Evolutionary conservation across 148 eudicot species (phyloP).

Genomic region (Selenicereus undatus): DNA sequence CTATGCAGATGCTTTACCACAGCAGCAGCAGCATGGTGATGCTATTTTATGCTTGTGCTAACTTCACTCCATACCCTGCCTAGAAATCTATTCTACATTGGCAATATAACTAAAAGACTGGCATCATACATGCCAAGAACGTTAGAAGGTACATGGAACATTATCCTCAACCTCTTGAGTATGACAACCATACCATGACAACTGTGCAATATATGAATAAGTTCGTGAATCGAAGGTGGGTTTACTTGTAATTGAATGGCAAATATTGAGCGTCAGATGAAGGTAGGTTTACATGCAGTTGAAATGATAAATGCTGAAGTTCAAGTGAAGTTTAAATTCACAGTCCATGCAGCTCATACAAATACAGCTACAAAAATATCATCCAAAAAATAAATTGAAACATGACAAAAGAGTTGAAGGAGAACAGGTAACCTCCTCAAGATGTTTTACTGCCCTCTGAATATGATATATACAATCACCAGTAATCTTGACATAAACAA

Average conservation of each 20-base stretch:
- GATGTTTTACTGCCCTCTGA: constrained; percentile 9
- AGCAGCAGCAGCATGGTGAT: too few species aligned
- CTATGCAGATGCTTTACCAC: not conserved
- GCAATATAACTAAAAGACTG: not conserved
- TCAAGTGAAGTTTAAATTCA: not conserved
- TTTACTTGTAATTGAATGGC: not conserved
- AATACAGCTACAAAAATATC: not conserved
- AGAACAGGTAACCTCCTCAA: constrained; percentile 1
- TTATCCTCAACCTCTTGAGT: not conserved
- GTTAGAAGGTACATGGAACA: not conserved
- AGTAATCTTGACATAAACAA: constrained; percentile 45
- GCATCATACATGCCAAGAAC: not conserved
- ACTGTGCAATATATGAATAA: not conserved
- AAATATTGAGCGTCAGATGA: not conserved
- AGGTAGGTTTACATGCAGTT: not conserved
- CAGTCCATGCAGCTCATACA: not conserved
- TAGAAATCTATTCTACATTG: not conserved
- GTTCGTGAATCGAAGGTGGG: not conserved
- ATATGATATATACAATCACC: constrained; percentile 28
- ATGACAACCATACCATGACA: not conserved
- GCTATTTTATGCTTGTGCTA: not conserved
- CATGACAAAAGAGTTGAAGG: not conserved
- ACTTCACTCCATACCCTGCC: not conserved
- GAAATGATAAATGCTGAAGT: not conserved
- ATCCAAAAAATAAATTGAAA: not conserved